Base-by-base conservation (phyloP, 441 rosid genomes). In the Geranium incanum region DNA sequence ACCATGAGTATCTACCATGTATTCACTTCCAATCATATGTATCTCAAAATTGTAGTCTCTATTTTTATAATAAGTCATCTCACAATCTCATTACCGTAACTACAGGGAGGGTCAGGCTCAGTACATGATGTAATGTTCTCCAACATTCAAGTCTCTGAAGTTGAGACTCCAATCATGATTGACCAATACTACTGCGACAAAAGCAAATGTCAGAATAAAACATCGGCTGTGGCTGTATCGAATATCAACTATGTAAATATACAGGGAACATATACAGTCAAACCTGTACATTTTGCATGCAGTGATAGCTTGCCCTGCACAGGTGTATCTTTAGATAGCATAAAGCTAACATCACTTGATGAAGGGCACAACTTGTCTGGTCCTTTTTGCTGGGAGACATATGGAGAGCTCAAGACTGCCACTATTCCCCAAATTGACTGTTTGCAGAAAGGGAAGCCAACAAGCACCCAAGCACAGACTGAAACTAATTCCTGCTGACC, bases 101-200 rank as follows among this genome's bases (percentile, higher is more conserved):
- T 83, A 86, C 97, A 95, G 95, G 99, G 98, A 76, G 98, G 98
- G 70, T 83, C 83, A 39, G 98, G 98, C 63, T 89, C 93, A 12
- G 99, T 86, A 37, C 88, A 84, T 68, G 93, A 89, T 21, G 86
- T 92, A 19, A 71, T 87, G 67, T 95, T 95, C 87, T 92, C 99
- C 18, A 86, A 95, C 87, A 91, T 95, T 69, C 96, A 86, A 81
- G 91, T 95, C 36, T 84, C 92, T 0, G 93, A 89, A 82, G 99
- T 95, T 76, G 89, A 88, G 71, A 82, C 83, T 68, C 98, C 99
- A 11, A 90, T 95, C 21, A 81, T 92, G 69, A 90, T 95, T 39
- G 98, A 95, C 78, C 99, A 95, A 77, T 92, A 80, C 84, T 94
- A 95, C 72, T 95, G 99, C 55, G 97, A 95, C 83, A 86, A 84